A percentile compares a stretch with the other conserved stretches of the same genome.
These are phyloP conservation scores for Ophiosphaerella herpotricha DNA, from an alignment of 2,329 filamentous ascomycete genomes.

Conservation along the genomic window DNA sequence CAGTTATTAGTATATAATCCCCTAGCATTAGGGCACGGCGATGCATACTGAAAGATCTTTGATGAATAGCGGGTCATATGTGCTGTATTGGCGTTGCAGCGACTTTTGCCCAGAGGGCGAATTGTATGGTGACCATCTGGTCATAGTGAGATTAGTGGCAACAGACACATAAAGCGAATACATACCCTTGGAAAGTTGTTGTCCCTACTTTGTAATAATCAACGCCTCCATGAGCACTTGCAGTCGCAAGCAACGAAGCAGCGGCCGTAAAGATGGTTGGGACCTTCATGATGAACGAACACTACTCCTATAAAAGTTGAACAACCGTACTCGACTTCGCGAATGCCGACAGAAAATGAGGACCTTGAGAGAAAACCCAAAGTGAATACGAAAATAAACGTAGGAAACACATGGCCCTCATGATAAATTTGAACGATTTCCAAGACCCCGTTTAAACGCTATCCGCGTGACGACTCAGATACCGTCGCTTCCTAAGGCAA, in stretches of 20 bases:
- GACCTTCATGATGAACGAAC: slow-evolving; percentile 27
- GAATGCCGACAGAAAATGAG: not conserved
- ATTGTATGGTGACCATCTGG: slow-evolving; percentile 38
- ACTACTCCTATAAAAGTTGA: not conserved
- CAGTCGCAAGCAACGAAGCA: slow-evolving; percentile 26
- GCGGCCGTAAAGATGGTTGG: slow-evolving; percentile 17
- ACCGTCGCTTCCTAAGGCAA: slow-evolving; percentile 8
- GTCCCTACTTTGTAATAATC: slow-evolving; percentile 30
- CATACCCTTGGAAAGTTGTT: slow-evolving; percentile 31
- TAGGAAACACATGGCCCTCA: too few relatives aligned
- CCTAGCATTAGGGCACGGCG: not conserved
- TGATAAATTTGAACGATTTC: too few relatives aligned
- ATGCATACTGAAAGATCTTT: slow-evolving; percentile 28
- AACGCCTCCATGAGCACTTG: slow-evolving; percentile 34
- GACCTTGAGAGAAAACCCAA: too few relatives aligned
- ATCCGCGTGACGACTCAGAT: slow-evolving; percentile 12
- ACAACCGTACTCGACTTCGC: not conserved
- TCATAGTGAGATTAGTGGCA: not conserved
- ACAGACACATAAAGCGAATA: not conserved
- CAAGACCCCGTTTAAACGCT: not conserved
- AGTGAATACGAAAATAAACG: too few relatives aligned
- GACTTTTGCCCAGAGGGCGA: slow-evolving; percentile 28
- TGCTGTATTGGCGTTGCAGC: slow-evolving; percentile 35
- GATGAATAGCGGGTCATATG: slow-evolving; percentile 32
- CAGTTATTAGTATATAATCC: not conserved